These are phyloP conservation scores for Hypoxylon crocopeplum DNA, from an alignment of 495 filamentous ascomycete genomes.

Conservation along the genomic window DNA sequence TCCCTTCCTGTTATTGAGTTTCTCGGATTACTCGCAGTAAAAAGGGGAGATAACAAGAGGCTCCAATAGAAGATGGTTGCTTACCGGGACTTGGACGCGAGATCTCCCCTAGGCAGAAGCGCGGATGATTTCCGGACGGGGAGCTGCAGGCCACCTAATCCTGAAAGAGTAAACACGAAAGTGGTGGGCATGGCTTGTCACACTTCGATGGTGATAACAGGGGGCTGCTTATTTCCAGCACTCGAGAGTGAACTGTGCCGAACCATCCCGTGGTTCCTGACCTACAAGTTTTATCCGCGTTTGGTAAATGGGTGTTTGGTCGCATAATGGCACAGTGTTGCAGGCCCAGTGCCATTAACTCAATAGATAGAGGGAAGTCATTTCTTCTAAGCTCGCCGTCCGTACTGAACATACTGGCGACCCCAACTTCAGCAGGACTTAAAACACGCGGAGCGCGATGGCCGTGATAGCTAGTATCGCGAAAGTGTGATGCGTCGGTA, in stretches of 20 bases:
- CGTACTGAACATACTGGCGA: no score
- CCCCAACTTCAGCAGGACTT: background rate
- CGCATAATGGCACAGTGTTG: no score
- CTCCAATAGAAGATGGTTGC: background rate
- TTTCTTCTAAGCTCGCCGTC: no score
- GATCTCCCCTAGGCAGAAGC: constrained; percentile 3
- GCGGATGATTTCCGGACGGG: constrained; percentile 15
- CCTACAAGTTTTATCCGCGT: background rate
- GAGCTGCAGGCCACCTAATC: constrained; percentile 7
- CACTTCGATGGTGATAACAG: constrained; percentile 5
- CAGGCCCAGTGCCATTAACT: no score
- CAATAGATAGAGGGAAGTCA: no score
- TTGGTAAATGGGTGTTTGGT: background rate
- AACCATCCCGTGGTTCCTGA: background rate
- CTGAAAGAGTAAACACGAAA: constrained; percentile 4
- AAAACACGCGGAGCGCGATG: background rate
- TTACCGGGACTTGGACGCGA: background rate
- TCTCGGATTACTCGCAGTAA: background rate
- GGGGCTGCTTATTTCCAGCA: background rate
- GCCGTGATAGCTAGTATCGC: background rate
- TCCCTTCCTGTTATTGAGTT: background rate
- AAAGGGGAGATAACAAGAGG: constrained; percentile 5
- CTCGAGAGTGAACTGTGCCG: background rate
- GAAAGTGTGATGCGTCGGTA: background rate
- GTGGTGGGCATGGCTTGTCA: background rate